Evolutionary conservation across 345 rosid species (phyloP).

Genomic region (Pugionium dolabratum): DNA sequence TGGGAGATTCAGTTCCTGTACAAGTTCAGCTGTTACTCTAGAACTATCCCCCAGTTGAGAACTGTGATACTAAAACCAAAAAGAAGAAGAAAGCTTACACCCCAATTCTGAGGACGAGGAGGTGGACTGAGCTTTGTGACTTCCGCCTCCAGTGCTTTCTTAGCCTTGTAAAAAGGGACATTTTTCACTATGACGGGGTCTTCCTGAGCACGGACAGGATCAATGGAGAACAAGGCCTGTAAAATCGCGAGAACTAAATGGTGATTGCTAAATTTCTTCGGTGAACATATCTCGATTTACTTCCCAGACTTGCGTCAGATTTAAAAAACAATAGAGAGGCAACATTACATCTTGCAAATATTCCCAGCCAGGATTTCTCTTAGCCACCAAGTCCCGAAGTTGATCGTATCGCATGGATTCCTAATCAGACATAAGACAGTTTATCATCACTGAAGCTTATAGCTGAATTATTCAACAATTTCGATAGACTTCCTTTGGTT

Average conservation of each 20-base stretch:
- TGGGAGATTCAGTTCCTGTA: conserved; percentile 84
- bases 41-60: not conserved
- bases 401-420: conserved; percentile 92
- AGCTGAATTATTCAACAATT: conserved; percentile 1
- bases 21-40: conserved; percentile 26
- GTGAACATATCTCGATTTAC: not conserved
- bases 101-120: conserved; percentile 88
- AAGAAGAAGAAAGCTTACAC: conserved; percentile 51
- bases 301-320: not conserved
- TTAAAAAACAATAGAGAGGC: not conserved
- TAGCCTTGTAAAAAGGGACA: conserved; percentile 81
- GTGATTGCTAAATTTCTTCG: conserved; percentile 21
- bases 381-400: conserved; percentile 75
- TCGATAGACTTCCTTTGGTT: not conserved
- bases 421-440: conserved; percentile 46
- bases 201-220: conserved; percentile 81
- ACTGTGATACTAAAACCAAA: conserved; percentile 13
- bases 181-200: conserved; percentile 81
- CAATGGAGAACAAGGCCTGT: conserved; percentile 78
- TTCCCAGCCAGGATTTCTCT: conserved; percentile 92
- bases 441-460: conserved; percentile 3
- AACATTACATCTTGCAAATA: conserved; percentile 79
- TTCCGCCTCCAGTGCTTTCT: conserved; percentile 76
- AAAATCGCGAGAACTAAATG: conserved; percentile 28
- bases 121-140: conserved; percentile 75